Evolutionary conservation across 352 stramenopile genomes (phyloP), one percentile per base, ranked within the genome.

Genomic region (Phytopythium kandeliae): DNA sequence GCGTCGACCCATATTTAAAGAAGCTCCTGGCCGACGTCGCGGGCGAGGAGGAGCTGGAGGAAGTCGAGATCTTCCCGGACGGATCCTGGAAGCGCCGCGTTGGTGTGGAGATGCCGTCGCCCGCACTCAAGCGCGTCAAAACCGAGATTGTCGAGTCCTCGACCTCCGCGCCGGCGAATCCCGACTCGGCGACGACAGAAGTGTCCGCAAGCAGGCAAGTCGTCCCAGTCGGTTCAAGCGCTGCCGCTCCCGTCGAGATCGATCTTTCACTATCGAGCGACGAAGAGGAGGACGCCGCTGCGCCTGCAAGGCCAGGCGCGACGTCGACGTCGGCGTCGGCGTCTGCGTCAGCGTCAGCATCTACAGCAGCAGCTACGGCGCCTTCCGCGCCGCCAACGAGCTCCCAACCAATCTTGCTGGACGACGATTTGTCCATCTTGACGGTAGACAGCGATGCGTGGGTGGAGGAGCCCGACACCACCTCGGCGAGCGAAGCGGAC

Each of bases 11-110:
- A 37, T 87, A 96, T 74, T 74, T 95, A 60, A 97, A 92, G 60
- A 81, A 85, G 51, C 65, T 98, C 50, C 85, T 97, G 3, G 58
- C 72, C 17, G 75, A 93, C 38, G 85, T 96, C 19, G 62, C 86
- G 51, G 71, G 82, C 43, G 69, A 90, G 22, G 74, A 92, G n/a
- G 77, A 85, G 31, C 63, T 93, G 36, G 85, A 97, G 57, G 86
- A 95, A 68, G 86, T 98, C 19, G 84, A 97, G 59, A 95, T 98
- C 49, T 76, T 81, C 13, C 78, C 75, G 3, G 85, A 97, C 56
- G 84, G 79, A 44, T 85, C 74, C 53, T 97, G 82, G 81, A 80
- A 82, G 57, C 70, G 69, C 50, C 71, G 76, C 33, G 54, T 77
- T 51, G 65, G 67, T 17, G 80, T 88, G 21, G 83, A 90, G 15